Percentiles rank a stretch among this genome's conserved stretches.
Conservation (phyloP, 2,329 filamentous ascomycete genomes). For the Elsinoe arachidis region DNA sequence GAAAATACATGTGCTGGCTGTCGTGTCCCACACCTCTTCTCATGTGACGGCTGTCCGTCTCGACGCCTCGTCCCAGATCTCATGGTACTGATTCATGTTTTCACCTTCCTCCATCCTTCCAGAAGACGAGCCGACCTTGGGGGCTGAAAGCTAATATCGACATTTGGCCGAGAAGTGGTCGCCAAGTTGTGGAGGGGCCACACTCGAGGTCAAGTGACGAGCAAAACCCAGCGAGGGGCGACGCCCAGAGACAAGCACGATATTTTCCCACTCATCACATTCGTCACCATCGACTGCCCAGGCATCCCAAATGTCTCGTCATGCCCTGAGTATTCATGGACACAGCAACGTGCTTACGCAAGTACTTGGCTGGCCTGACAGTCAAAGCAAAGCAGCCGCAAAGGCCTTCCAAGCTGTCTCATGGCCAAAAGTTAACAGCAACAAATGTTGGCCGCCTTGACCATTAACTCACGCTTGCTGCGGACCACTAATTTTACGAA, state of each 20-base stretch:
- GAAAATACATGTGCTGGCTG: neutral
- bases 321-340: too few species aligned
- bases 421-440: too few species aligned
- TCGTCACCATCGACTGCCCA: neutral
- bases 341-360: too few species aligned
- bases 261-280: neutral
- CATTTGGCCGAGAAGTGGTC: neutral
- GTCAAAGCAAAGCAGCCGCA: too few species aligned
- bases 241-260: neutral
- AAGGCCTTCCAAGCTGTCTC: too few species aligned
- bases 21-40: neutral
- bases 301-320: neutral
- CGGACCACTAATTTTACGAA: too few species aligned
- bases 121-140: neutral
- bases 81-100: neutral
- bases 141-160: neutral
- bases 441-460: too few species aligned
- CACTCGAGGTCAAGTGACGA: neutral
- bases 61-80: neutral
- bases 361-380: too few species aligned
- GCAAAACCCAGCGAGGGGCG: neutral
- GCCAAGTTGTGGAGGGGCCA: neutral
- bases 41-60: neutral
- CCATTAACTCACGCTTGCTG: too few species aligned
- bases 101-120: neutral